Base-by-base conservation (phyloP, 768 basidiomycete genomes). In the Trametes elegans region DNA sequence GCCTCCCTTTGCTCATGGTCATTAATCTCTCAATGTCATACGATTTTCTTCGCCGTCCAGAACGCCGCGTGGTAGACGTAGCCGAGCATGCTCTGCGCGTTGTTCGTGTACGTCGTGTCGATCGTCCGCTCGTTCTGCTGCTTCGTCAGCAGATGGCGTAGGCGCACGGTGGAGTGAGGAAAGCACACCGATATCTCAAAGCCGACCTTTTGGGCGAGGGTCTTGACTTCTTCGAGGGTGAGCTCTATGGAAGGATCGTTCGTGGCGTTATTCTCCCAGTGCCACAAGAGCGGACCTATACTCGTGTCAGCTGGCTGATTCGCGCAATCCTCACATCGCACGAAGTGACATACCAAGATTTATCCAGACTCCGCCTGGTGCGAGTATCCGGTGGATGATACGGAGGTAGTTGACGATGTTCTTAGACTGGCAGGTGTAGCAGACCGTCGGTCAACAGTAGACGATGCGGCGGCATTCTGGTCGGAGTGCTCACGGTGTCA, bases 231-330 rank as follows among this genome's bases (percentile, higher is more conserved):
- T 55, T 91, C 89, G n/a, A 98, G 72, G 63, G 86, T 87, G 16
- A 98, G 77, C 70, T 98, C 95, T 31, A 98, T 78, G 1, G 90
- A 93, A 0, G 84, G 79, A 59, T 96, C 92, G 59, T 84, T 83
- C 36, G 83, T 82, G 50, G 68, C 77, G 65, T 91, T 93, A 70
- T 96, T 95, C 66, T 98, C 95, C 70, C 86, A 98, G 68, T 98
- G 96, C 95, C 96, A 98, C n/a, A 98, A 72, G 1, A 96, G 73
- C 0, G 96, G 96, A 3, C 95, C 94, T 87, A 39, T 19, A 10
- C 23, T 3, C 28, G 5, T 16, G n/a, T 45, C n/a, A 29, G 28
- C 7, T 14, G 29, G n/a, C n/a, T n/a, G n/a, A n/a, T n/a, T n/a
- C 21, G 2, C n/a, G 0, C 16, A 18, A 16, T 9, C 11, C 28